Evolutionary conservation across 768 basidiomycete genomes (phyloP).

Genomic region (Trametes meyenii): DNA sequence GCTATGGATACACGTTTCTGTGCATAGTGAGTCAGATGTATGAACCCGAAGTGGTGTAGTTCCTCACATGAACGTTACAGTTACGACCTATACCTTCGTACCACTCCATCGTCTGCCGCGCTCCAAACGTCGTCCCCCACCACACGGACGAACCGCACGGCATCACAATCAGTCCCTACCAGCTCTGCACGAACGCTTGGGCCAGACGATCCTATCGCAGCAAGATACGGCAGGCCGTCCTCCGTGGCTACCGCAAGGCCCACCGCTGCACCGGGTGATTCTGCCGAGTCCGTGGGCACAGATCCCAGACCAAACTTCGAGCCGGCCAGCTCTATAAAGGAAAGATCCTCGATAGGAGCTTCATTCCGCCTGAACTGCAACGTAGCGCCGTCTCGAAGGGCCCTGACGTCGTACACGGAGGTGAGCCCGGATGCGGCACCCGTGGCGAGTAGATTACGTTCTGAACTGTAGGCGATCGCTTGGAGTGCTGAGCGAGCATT

Average conservation of each 20-base stretch:
- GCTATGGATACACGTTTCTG: no score
- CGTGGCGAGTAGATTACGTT: slow-evolving; percentile 52
- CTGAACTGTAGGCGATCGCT: slow-evolving; percentile 48
- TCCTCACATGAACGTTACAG: no score
- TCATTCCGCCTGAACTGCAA: slow-evolving; percentile 46
- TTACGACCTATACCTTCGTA: slow-evolving; percentile 46
- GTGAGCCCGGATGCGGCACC: slow-evolving; percentile 61
- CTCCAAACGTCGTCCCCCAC: slow-evolving; percentile 50
- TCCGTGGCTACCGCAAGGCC: slow-evolving; percentile 53
- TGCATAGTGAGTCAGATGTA: no score
- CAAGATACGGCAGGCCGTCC: slow-evolving; percentile 65
- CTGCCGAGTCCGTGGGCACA: neutral
- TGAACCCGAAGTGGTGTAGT: no score
- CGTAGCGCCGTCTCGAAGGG: slow-evolving; percentile 36
- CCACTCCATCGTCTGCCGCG: slow-evolving; percentile 65
- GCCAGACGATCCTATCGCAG: slow-evolving; percentile 45
- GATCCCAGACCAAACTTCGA: neutral
- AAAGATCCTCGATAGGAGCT: slow-evolving; percentile 53
- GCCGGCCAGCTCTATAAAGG: slow-evolving; percentile 22
- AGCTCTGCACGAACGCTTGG: slow-evolving; percentile 49
- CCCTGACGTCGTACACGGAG: slow-evolving; percentile 56
- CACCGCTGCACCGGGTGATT: slow-evolving; percentile 22
- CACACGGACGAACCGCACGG: slow-evolving; percentile 48
- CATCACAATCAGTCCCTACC: slow-evolving; percentile 63
- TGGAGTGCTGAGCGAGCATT: slow-evolving; percentile 41